These are phyloP conservation scores for Juglanconis juglandina DNA, from an alignment of 2,329 filamentous ascomycete genomes.

Conservation along the genomic window DNA sequence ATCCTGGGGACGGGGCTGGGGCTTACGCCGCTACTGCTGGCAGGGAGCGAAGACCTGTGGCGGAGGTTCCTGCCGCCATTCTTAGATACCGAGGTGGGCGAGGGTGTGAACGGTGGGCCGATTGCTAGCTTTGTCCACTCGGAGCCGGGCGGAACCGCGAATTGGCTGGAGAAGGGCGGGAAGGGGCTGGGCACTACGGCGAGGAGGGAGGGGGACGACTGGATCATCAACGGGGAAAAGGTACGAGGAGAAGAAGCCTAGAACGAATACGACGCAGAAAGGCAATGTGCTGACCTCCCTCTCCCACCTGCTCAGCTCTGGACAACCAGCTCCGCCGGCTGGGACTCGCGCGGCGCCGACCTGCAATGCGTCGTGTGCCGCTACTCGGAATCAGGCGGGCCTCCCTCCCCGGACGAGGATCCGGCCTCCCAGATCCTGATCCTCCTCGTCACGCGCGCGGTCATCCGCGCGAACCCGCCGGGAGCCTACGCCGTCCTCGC, in stretches of 20 bases:
- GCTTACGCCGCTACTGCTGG: constrained; percentile 7
- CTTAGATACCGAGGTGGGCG: neutral
- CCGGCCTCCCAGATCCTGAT: constrained; percentile 37
- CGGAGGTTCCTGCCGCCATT: neutral
- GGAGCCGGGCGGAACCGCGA: constrained; percentile 15
- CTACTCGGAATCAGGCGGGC: neutral
- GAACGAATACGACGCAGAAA: neutral
- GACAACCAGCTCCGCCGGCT: constrained; percentile 15
- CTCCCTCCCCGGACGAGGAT: neutral
- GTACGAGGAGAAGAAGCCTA: neutral
- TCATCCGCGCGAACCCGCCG: constrained; percentile 41
- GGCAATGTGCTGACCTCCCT: neutral
- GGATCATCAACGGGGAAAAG: constrained; percentile 15
- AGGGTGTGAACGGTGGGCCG: neutral
- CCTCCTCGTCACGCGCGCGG: constrained; percentile 44
- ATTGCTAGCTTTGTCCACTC: constrained; percentile 13
- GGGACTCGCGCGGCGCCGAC: constrained; percentile 12
- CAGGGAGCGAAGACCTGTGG: neutral
- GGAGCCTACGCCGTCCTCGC: constrained; percentile 43
- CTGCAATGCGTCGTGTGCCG: constrained; percentile 16
- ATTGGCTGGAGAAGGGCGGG: constrained; percentile 16
- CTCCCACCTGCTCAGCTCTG: constrained; percentile 6
- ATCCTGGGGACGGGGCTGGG: constrained; percentile 15
- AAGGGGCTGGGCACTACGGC: constrained; percentile 13
- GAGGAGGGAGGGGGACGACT: constrained; percentile 4